Percentiles rank a stretch among this genome's conserved stretches.
These are phyloP conservation scores for Ichthyophthirius multifiliis DNA, from an alignment of 169 alveolate genomes.

Conservation along the genomic window DNA sequence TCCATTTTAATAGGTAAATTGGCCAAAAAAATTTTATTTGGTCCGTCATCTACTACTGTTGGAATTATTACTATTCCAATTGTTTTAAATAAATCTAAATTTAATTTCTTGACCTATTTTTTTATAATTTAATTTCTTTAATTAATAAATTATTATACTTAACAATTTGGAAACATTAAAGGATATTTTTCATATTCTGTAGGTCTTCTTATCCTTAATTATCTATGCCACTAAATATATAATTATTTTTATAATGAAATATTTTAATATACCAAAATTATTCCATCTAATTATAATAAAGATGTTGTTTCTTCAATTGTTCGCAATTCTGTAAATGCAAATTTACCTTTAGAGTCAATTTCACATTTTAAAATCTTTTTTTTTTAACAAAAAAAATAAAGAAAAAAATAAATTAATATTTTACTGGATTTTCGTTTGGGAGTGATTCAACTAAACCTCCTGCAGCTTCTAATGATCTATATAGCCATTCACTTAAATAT, in stretches of 20 bases:
- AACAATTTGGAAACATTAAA: neutral
- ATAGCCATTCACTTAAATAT: conserved; percentile 18
- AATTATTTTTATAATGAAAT: neutral
- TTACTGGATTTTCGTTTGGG: conserved; percentile 11
- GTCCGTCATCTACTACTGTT: conserved; percentile 3
- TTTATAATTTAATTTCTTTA: neutral
- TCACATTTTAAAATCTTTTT: neutral
- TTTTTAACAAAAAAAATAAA: too few species aligned
- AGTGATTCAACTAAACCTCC: neutral
- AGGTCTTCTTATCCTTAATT: conserved; percentile 19
- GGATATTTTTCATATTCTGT: conserved; percentile 22
- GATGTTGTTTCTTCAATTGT: conserved; percentile 12
- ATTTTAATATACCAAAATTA: conserved; percentile 7
- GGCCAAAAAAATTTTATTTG: conserved; percentile 12
- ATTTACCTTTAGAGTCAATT: conserved; percentile 1
- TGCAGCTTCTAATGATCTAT: conserved; percentile 13
- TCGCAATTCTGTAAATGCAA: neutral
- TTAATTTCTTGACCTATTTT: neutral
- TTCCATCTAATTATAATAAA: conserved; percentile 2
- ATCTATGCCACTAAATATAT: neutral
- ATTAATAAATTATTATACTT: neutral
- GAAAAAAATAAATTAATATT: neutral
- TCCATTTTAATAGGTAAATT: conserved; percentile 3
- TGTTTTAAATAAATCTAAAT: neutral
- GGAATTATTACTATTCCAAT: conserved; percentile 14